Base-by-base conservation (phyloP, 1,284 basidiomycete species). In the Malassezia slooffiae region DNA sequence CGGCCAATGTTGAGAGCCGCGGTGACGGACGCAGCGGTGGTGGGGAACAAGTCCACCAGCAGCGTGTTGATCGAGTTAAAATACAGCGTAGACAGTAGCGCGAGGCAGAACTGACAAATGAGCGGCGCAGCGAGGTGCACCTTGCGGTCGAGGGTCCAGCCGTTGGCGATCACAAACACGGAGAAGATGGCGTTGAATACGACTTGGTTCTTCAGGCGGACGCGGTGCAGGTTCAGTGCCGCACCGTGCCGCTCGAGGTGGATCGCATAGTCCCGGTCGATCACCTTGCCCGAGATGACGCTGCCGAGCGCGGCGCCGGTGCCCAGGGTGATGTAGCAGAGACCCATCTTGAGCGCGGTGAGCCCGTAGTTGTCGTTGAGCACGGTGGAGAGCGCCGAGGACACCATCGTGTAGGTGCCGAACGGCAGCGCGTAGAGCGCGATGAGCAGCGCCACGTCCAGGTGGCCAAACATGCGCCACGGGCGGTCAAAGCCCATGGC, bases 261-360 rank as follows among this genome's bases (percentile, higher is more conserved):
- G 3, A 17, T 17, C 15, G 22, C 16, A 33, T 41, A 45, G n/a
- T 41, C 34, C 31, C 34, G 35, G 33, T 50, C 48, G 10, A 50
- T 16, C 4, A 50, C 28, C 15, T 37, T 30, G 20, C 48, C 48
- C 2, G 38, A 22, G 4, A 44, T 8, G 17, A 45, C 26, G 5
- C 38, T 41, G 13, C 41, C 41, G 27, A 36, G 10, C 4, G 30
- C 49, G 27, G 50, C 49, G 2, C 70, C 70, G 17, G 49, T 46
- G 3, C 81, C 83, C 42, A 80, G 74, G 1, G 77, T 73, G 34
- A 85, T 71, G 70, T 79, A 85, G 62, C 80, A 83, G 8, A 85
- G 66, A 0, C 83, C 83, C 28, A 80, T 74, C 11, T 77, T 74
- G 1, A 78, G 80, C 54, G 81, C 76, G 41, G 67, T 75, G 33